Evolutionary conservation across 495 filamentous ascomycete genomes (phyloP).

Genomic region (Polyplosphaeria fusca): DNA sequence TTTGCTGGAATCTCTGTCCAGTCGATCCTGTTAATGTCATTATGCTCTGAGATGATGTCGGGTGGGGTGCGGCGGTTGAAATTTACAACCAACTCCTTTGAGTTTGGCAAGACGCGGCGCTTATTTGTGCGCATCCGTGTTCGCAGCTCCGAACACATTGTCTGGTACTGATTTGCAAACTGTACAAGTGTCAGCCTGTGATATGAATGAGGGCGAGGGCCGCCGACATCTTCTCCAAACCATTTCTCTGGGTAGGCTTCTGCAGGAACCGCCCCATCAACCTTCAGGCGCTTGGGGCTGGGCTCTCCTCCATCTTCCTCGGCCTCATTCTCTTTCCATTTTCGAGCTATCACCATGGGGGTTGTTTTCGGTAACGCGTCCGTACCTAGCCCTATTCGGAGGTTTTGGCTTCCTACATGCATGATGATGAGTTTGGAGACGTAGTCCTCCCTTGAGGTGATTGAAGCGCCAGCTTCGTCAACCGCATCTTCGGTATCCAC

Average conservation of each 20-base stretch:
- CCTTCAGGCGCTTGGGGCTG: constrained; percentile 80
- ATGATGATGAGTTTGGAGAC: constrained; percentile 94
- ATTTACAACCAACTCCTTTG: constrained; percentile 88
- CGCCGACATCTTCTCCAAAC: constrained; percentile 77
- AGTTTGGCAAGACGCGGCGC: constrained; percentile 87
- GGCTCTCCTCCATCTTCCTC: constrained; percentile 76
- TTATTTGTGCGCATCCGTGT: constrained; percentile 88
- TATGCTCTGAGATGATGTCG: constrained; percentile 87
- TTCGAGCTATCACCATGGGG: constrained; percentile 86
- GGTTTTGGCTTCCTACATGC: constrained; percentile 96
- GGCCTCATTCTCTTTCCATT: constrained; percentile 69
- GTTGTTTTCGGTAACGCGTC: constrained; percentile 92
- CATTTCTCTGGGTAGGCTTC: constrained; percentile 61
- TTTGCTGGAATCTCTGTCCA: constrained; percentile 80
- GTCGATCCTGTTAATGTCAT: constrained; percentile 85
- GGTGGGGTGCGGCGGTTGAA: constrained; percentile 79
- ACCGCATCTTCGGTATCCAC: constrained; percentile 58
- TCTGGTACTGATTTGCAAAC: constrained; percentile 72
- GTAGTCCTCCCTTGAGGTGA: constrained; percentile 39
- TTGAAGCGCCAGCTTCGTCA: constrained; percentile 47
- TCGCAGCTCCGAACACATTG: constrained; percentile 83
- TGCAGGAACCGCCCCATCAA: constrained; percentile 55
- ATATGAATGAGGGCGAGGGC: constrained; percentile 8
- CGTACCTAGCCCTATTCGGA: constrained; percentile 87
- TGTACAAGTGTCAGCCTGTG: constrained; percentile 35